Evolutionary conservation across 1,284 basidiomycete species (phyloP), one percentile per base, ranked within the genome.

Genomic region (Waitea zeae): DNA sequence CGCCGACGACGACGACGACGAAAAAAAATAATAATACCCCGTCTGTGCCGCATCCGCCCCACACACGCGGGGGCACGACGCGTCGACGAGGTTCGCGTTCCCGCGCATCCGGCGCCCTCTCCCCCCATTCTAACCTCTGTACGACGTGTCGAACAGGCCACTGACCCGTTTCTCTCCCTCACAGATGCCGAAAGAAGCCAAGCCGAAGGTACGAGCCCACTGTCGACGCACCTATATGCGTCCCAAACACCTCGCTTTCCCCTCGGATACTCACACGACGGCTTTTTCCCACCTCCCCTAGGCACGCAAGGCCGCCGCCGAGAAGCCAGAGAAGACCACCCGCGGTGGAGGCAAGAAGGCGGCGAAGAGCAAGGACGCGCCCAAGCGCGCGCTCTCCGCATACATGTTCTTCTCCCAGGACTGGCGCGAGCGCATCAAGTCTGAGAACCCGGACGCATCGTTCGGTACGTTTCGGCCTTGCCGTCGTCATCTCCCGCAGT

Each of bases 321-420:
- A 70, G 48, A 80, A 79, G 61, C 62, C 64, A 30, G 74, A 73
- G 45, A 71, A 73, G 51, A 54, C 62, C 27, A 42, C 62, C 37
- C 54, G 56, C 14, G 41, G 46, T 36, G n/a, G n/a, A n/a, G 24
- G 24, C 24, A 30, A 30, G 29, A 67, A 68, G 47, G 56, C 58
- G 37, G 80, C 79, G 61, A 87, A 86, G 56, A 77, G 84, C 55
- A 69, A 72, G 41, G 79, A 81, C 50, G 79, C 81, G 7, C 87
- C 87, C 39, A 92, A 92, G 62, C 73, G 88, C 36, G 80, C 87
- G 2, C 69, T 95, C 36, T 93, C 89, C 35, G 89, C 90, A 36
- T 97, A 95, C 66, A 95, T 97, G 90, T 92, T 92, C 80, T 96
- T 96, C 70, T 80, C 76, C 49, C 86, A 90, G 57, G 90, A 92